Conservation (phyloP, 1,139 yeast species). For the Candida smagusa region DNA sequence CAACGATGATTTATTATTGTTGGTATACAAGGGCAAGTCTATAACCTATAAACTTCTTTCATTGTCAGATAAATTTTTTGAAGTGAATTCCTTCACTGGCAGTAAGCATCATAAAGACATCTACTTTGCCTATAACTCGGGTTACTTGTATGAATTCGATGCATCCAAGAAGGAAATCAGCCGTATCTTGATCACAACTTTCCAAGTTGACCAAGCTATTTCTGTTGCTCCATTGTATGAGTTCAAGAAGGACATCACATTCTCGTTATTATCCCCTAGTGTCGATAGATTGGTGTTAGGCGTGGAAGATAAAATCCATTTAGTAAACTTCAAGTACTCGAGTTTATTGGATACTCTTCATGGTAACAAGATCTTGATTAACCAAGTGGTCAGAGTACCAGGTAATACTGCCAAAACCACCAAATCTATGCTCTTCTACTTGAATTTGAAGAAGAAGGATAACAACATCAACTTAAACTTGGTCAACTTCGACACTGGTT, state of each 20-base stretch:
- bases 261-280: conserved; percentile 35
- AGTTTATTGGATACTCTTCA: conserved; percentile 39
- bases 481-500: conserved; percentile 60
- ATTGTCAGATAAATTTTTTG: conserved; percentile 19
- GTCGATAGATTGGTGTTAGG: conserved; percentile 46
- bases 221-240: conserved; percentile 20
- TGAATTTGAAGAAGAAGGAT: conserved; percentile 40
- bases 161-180: conserved; percentile 14
- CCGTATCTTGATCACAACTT: conserved; percentile 20
- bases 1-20: conserved; percentile 22
- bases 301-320: conserved; percentile 33
- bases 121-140: conserved; percentile 24
- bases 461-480: conserved; percentile 44
- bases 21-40: conserved; percentile 15
- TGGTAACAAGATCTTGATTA: conserved; percentile 27
- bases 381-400: conserved; percentile 37
- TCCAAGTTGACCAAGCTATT: conserved; percentile 19
- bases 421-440: conserved; percentile 41
- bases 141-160: conserved; percentile 26
- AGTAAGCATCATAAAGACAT: conserved; percentile 6
- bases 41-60: conserved; percentile 22
- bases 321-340: conserved; percentile 44
- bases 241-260: conserved; percentile 8
- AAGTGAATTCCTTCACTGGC: conserved; percentile 15
- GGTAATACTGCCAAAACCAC: conserved; percentile 41